Evolutionary conservation across 352 stramenopile genomes (phyloP).

Genomic region (Pythium rishiriense): DNA sequence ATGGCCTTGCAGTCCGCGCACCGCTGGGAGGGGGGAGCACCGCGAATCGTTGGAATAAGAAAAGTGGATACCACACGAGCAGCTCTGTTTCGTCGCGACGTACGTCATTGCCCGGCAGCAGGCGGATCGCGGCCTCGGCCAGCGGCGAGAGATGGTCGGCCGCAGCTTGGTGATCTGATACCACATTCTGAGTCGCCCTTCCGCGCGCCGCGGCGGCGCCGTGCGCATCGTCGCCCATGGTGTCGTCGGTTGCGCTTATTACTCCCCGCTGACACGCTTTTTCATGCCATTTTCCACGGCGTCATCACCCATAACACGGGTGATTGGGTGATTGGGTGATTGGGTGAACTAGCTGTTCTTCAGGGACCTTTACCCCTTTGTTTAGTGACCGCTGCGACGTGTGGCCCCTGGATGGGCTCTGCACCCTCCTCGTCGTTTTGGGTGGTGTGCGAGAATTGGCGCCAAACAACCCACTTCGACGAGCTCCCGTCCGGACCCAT

Average conservation of each 20-base stretch:
- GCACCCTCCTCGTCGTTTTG: slow-evolving; percentile 12
- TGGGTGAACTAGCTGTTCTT: not conserved
- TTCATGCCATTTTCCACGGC: not conserved
- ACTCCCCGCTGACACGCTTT: not conserved
- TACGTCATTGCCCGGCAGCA: slow-evolving; percentile 79
- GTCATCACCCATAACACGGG: not conserved
- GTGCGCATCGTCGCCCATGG: not conserved
- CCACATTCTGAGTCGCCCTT: not conserved
- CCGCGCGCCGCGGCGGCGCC: too few species aligned
- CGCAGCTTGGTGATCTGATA: not conserved
- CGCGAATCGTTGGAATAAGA: not conserved
- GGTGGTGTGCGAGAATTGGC: slow-evolving; percentile 20
- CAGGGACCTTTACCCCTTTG: not conserved
- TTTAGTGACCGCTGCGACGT: slow-evolving; percentile 7
- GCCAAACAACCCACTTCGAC: not conserved
- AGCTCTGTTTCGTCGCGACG: slow-evolving; percentile 12
- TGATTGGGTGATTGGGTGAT: not conserved
- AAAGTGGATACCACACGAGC: not conserved
- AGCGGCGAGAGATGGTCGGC: slow-evolving; percentile 45
- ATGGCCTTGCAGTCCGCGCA: slow-evolving; percentile 82
- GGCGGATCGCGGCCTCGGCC: slow-evolving; percentile 54
- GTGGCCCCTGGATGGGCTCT: slow-evolving; percentile 13
- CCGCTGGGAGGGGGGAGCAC: slow-evolving; percentile 48
- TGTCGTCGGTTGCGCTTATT: not conserved
- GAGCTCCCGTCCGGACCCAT: slow-evolving; percentile 4